Base-by-base conservation (phyloP, 768 basidiomycete genomes). In the Russula ochroleuca region DNA sequence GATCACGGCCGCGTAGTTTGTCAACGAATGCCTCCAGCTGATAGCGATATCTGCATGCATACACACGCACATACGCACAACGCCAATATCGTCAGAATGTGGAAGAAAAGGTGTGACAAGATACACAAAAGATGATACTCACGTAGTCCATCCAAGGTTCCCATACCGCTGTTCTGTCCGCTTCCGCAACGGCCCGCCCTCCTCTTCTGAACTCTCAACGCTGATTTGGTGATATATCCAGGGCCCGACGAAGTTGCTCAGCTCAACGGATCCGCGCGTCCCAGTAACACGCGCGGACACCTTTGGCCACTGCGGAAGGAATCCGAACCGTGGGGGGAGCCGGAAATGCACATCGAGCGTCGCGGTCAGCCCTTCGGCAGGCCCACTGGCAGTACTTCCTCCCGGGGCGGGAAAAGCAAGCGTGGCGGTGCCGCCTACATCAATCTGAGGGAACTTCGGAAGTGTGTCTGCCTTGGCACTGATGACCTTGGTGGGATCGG, bases 21-120 rank as follows among this genome's bases (percentile, higher is more conserved):
- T 84, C 80, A 9, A 84, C 80, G 51, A 86, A 79, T 19, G 81
- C 82, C 71, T 83, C 81, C 40, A 85, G 73, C 71, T 84, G 82
- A 68, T 81, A 82, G 23, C 81, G 77, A 70, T 83, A 84, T 57
- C 75, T 76, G 52, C 14, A 33, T 33, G 40, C 57, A 53, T 2
- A 28, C 28, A 2, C n/a, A 35, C 8, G 7, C 13, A 19, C 41
- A 10, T n/a, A n/a, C 17, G n/a, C 41, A n/a, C 19, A 15, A 15
- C 28, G 15, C 5, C 2, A n/a, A 35, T 45, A 13, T 23, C 15
- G 21, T 64, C 37, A 53, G 52, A 59, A 19, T 17, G 15, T 9
- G 43, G n/a, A n/a, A n/a, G n/a, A 10, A 28, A 28, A 28, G 5
- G 28, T 2, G 28, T 28, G 28, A 53, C 3, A 45, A 28, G 19